Conservation (phyloP, 169 alveolate species). For the Blepharisma undulans region DNA sequence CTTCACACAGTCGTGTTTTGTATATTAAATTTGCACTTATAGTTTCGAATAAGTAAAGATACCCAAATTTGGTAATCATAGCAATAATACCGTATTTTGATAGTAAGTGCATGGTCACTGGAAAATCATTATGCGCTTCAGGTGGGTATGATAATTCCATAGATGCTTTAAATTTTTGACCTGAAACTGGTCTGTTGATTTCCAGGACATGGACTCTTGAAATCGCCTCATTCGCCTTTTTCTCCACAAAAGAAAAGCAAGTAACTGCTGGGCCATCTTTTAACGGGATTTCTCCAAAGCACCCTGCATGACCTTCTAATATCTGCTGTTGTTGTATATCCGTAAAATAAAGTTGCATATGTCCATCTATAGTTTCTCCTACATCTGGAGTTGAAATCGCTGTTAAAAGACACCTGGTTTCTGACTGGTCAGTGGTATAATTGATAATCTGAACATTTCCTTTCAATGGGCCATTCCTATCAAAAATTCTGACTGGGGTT, state of each 20-base stretch:
- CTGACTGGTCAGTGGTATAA: slow-evolving; percentile 86
- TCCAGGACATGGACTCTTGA: slow-evolving; percentile 94
- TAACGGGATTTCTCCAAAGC: slow-evolving; percentile 90
- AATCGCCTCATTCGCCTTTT: slow-evolving; percentile 88
- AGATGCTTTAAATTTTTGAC: slow-evolving; percentile 56
- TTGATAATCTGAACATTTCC: slow-evolving; percentile 92
- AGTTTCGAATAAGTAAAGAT: slow-evolving; percentile 78
- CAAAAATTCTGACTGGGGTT: slow-evolving; percentile 86
- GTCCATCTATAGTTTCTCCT: slow-evolving; percentile 91
- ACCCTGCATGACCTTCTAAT: slow-evolving; percentile 95
- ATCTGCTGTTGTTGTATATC: slow-evolving; percentile 92
- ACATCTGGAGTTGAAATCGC: slow-evolving; percentile 92
- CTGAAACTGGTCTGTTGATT: slow-evolving; percentile 62
- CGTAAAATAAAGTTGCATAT: slow-evolving; percentile 92
- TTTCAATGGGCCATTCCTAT: slow-evolving; percentile 87
- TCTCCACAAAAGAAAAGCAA: slow-evolving; percentile 92
- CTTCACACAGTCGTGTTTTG: slow-evolving; percentile 79
- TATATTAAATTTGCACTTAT: slow-evolving; percentile 70
- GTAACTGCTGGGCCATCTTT: slow-evolving; percentile 79
- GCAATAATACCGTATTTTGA: slow-evolving; percentile 81
- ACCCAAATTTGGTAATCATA: slow-evolving; percentile 80
- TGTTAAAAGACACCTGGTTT: slow-evolving; percentile 93
- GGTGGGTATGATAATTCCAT: slow-evolving; percentile 75
- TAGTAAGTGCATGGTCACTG: slow-evolving; percentile 82
- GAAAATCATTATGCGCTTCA: slow-evolving; percentile 81